These are phyloP conservation scores for Chaetomidium leptoderma DNA, from an alignment of 495 filamentous ascomycete genomes.

Conservation along the genomic window DNA sequence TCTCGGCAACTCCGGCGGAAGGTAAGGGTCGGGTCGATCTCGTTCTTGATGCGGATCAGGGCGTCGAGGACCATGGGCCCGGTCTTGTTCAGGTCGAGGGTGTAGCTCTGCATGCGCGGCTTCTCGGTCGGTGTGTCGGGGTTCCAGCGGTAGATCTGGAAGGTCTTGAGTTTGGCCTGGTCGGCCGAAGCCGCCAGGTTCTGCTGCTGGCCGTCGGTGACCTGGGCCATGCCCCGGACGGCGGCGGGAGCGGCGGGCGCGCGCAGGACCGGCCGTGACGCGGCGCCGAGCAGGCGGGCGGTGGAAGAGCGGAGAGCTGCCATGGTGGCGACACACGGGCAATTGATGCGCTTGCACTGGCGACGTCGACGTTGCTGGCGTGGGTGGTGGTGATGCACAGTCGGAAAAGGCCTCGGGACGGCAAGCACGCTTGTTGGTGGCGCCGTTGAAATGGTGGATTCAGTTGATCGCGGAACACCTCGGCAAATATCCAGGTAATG, in stretches of 20 bases:
- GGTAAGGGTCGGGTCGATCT: constrained; percentile 92
- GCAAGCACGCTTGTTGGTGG: constrained; percentile 17
- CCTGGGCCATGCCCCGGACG: constrained; percentile 43
- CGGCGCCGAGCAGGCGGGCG: constrained; percentile 58
- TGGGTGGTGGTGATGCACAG: constrained; percentile 5
- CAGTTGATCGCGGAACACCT: neutral
- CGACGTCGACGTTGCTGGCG: constrained; percentile 14
- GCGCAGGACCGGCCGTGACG: constrained; percentile 47
- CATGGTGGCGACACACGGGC: constrained; percentile 49
- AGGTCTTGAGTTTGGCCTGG: constrained; percentile 68
- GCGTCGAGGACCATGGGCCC: constrained; percentile 98
- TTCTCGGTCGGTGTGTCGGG: constrained; percentile 86
- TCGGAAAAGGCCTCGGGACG: constrained; percentile 23
- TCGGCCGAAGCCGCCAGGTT: constrained; percentile 43
- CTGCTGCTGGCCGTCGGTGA: constrained; percentile 43
- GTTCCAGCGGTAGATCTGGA: constrained; percentile 99
- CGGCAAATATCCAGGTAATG: neutral
- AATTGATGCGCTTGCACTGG: constrained; percentile 12
- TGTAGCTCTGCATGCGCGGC: constrained; percentile 91
- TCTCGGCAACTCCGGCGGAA: constrained; percentile 94
- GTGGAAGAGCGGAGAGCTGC: constrained; percentile 68
- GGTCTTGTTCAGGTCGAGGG: constrained; percentile 94
- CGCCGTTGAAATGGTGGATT: constrained; percentile 21
- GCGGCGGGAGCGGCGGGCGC: constrained; percentile 30
- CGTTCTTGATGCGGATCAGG: constrained; percentile 97